A percentile compares a stretch with the other conserved stretches of the same genome.
phyloP scores from a whole-genome alignment of 495 filamentous ascomycete genomes.

The Tuber melanosporum region DNA sequence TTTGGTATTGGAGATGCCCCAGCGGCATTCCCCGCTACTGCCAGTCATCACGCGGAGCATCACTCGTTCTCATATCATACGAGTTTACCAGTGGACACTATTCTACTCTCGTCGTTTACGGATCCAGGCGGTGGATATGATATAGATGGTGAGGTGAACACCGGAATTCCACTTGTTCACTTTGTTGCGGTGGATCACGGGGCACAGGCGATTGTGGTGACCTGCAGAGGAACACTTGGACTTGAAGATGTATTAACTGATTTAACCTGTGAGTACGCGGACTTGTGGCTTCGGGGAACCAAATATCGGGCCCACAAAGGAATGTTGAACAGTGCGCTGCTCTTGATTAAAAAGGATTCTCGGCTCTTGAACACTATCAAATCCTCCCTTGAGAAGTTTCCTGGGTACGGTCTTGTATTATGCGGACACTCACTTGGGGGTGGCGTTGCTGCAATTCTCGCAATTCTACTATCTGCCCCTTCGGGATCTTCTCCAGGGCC shows the following conservation, averaged over 20 bases:
- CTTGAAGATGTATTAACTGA: conserved; percentile 77
- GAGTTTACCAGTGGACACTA: conserved; percentile 58
- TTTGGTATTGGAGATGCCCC: conserved; percentile 57
- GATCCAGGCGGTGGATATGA: conserved; percentile 71
- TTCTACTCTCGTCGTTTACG: conserved; percentile 68
- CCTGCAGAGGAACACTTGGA: conserved; percentile 68
- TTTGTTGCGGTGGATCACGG: conserved; percentile 72
- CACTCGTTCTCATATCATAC: conserved; percentile 67
- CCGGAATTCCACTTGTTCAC: conserved; percentile 70
- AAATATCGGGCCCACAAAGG: conserved; percentile 73
- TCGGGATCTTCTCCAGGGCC: conserved; percentile 50
- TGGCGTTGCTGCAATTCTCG: conserved; percentile 66
- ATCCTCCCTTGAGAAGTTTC: conserved; percentile 63
- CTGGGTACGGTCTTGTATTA: conserved; percentile 67
- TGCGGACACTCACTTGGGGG: conserved; percentile 73
- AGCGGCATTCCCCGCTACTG: conserved; percentile 42
- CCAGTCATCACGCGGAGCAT: conserved; percentile 55
- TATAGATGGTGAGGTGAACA: conserved; percentile 61
- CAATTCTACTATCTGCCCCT: conserved; percentile 65
- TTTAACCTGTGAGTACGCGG: conserved; percentile 75
- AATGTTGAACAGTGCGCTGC: conserved; percentile 69
- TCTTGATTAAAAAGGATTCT: conserved; percentile 59
- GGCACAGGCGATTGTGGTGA: conserved; percentile 68
- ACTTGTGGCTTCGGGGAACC: conserved; percentile 60
- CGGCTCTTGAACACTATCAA: conserved; percentile 62